A percentile compares a stretch with the other conserved stretches of the same genome.
Evolutionary conservation across 768 basidiomycete genomes (phyloP).

Genomic region (Paxillus involutus): DNA sequence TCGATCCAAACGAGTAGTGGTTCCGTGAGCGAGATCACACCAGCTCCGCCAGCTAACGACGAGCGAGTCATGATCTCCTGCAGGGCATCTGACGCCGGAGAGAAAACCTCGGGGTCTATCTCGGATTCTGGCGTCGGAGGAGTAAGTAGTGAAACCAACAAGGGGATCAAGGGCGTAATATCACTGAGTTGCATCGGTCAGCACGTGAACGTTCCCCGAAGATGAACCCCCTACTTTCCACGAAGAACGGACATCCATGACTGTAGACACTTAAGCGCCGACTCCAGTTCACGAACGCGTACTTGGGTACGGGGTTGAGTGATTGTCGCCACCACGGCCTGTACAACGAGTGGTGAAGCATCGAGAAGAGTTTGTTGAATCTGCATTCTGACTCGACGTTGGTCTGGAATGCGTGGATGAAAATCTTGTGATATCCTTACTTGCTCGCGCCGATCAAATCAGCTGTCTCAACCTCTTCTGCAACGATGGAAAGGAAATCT

Average conservation of each 20-base stretch:
- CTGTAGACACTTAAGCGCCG: slow-evolving; percentile 78
- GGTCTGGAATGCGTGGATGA: slow-evolving; percentile 2
- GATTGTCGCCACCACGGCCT: slow-evolving; percentile 63
- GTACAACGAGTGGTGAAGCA: slow-evolving; percentile 69
- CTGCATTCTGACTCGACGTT: slow-evolving; percentile 44
- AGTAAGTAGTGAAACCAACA: slow-evolving; percentile 51
- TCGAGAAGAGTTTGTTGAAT: slow-evolving; percentile 66
- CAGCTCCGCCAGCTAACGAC: slow-evolving; percentile 66
- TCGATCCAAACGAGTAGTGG: slow-evolving; percentile 83
- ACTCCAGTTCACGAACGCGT: slow-evolving; percentile 48
- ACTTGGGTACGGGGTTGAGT: slow-evolving; percentile 35
- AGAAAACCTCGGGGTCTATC: slow-evolving; percentile 53
- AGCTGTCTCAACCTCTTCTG: slow-evolving; percentile 77
- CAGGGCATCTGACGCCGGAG: slow-evolving; percentile 67
- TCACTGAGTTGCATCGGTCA: slow-evolving; percentile 43
- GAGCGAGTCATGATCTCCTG: slow-evolving; percentile 80
- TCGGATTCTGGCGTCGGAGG: slow-evolving; percentile 31
- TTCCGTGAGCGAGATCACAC: slow-evolving; percentile 73
- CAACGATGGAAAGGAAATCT: slow-evolving; percentile 79
- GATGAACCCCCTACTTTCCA: slow-evolving; percentile 51
- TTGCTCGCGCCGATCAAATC: slow-evolving; percentile 73
- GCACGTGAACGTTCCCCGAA: background rate
- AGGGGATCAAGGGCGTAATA: slow-evolving; percentile 65
- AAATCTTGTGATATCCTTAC: slow-evolving; percentile 41
- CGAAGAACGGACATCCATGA: slow-evolving; percentile 78